Base-by-base conservation (phyloP, 1,139 yeast species). In the Suhomyces coccinellae region DNA sequence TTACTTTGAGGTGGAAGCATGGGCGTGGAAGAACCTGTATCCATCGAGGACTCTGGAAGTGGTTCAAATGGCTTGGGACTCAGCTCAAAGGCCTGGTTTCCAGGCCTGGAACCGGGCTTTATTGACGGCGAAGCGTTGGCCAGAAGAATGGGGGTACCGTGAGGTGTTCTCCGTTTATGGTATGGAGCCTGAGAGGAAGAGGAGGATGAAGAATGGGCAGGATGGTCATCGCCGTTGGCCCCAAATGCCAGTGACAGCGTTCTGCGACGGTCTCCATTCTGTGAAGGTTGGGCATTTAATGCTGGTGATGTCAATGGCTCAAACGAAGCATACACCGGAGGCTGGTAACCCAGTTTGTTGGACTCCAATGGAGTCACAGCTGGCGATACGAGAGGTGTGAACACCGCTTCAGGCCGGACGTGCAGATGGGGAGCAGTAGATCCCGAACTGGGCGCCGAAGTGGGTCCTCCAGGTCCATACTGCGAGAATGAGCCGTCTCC, bases 311-410 rank as follows among this genome's bases (percentile, higher is more conserved):
- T 80, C 50, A 84, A 53, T 38, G 80, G 71, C 67, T 77, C 72
- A 56, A 74, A 65, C 46, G 71, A 53, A 28, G 71, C 58, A 42
- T 61, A 69, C 9, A 65, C 61, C 1, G 76, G 72, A 10, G 63
- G 58, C 55, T 51, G 64, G 52, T 41, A 61, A 59, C 49, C 67
- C 36, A 61, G 61, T 8, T 61, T 58, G 38, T 58, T 65, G 16
- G 61, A 54, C 31, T 83, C 89, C 53, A 79, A 58, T 0, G 91
- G 90, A 1, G 87, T 81, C 20, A 79, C 83, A 3, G 86, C 85
- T 0, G 95, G 95, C 2, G 90, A 83, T 11, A 85, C 79, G 43
- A 87, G 69, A 0, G 95, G 95, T 0, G 95, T 86, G 62, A 82
- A 85, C 5, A 79, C 77, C 9, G 75, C 75, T 45, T 73, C 79